phyloP scores from a whole-genome alignment of 768 basidiomycete species.

The Polyporus arcularius region DNA sequence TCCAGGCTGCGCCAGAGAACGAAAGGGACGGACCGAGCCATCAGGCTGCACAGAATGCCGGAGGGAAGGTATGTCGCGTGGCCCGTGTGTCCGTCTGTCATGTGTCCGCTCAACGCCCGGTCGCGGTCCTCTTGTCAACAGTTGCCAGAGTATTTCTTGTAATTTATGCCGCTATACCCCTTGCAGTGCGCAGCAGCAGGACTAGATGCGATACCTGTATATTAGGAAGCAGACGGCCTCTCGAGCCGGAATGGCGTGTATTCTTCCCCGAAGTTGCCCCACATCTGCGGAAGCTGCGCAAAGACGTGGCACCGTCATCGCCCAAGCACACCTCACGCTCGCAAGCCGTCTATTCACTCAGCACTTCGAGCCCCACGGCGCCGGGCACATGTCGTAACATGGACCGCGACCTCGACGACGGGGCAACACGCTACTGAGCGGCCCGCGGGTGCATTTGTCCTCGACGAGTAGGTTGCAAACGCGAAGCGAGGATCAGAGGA shows the following conservation, averaged over 20 bases:
- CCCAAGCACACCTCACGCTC: no score
- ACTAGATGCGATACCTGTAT: constrained; percentile 15
- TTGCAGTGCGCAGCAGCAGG: constrained; percentile 15
- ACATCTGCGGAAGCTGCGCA: neutral
- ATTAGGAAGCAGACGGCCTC: neutral
- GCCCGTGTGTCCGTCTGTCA: constrained; percentile 2
- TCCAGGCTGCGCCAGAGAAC: constrained; percentile 98
- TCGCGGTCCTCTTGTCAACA: constrained; percentile 28
- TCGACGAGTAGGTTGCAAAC: no score
- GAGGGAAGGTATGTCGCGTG: constrained; percentile 59
- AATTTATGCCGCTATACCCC: constrained; percentile 23
- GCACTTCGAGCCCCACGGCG: no score
- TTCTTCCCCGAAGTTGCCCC: no score
- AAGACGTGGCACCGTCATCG: neutral
- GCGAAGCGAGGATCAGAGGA: no score
- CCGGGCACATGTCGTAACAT: no score
- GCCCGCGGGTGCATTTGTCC: no score
- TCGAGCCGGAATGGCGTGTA: constrained; percentile 13
- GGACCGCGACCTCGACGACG: no score
- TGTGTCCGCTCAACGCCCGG: constrained; percentile 1
- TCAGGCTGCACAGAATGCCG: constrained; percentile 69
- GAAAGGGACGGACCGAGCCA: constrained; percentile 88
- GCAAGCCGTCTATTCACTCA: no score
- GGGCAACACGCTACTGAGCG: no score
- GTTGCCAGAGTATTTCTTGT: constrained; percentile 83